phyloP scores from a whole-genome alignment of 2,329 filamentous ascomycete species.

The Scytalidium lignicola region DNA sequence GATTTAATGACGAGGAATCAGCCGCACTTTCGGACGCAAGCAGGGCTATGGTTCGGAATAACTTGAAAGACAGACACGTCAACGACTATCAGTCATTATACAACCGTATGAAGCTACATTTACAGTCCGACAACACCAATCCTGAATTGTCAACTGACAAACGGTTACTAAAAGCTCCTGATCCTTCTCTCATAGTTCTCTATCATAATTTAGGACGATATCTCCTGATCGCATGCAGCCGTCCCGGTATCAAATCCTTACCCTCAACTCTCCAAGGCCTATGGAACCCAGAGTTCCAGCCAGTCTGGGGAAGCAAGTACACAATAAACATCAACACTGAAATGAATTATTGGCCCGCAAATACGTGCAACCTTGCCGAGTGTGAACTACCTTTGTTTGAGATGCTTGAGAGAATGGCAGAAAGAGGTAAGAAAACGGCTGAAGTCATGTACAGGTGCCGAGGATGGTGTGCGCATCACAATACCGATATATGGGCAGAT shows the following conservation, averaged over 20 bases:
- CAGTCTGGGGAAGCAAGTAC: constrained; percentile 32
- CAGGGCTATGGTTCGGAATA: constrained; percentile 11
- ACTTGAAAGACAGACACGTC: constrained; percentile 26
- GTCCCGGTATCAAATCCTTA: constrained; percentile 13
- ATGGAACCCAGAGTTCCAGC: constrained; percentile 29
- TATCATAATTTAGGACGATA: constrained; percentile 28
- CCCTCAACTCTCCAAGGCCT: constrained; percentile 34
- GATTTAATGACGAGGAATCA: constrained; percentile 22
- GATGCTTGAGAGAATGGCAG: constrained; percentile 31
- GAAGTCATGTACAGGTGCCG: constrained; percentile 24
- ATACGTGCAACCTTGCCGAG: constrained; percentile 25
- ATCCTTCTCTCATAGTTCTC: constrained; percentile 16
- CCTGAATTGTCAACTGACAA: constrained; percentile 26
- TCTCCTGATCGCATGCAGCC: constrained; percentile 22
- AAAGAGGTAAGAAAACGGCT: constrained; percentile 27
- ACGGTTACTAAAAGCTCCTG: constrained; percentile 13
- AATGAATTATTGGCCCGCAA: constrained; percentile 34
- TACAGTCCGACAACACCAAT: constrained; percentile 15
- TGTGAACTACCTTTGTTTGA: constrained; percentile 35
- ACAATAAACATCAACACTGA: constrained; percentile 35
- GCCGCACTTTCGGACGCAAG: constrained; percentile 20
- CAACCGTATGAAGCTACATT: constrained; percentile 24
- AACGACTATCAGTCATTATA: constrained; percentile 30
- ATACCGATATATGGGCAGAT: constrained; percentile 30
- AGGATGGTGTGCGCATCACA: constrained; percentile 28